Percentiles rank a stretch among this genome's conserved stretches.
Evolutionary conservation across 495 filamentous ascomycete species (phyloP).

Genomic region (Penicillium macrosclerotiorum): DNA sequence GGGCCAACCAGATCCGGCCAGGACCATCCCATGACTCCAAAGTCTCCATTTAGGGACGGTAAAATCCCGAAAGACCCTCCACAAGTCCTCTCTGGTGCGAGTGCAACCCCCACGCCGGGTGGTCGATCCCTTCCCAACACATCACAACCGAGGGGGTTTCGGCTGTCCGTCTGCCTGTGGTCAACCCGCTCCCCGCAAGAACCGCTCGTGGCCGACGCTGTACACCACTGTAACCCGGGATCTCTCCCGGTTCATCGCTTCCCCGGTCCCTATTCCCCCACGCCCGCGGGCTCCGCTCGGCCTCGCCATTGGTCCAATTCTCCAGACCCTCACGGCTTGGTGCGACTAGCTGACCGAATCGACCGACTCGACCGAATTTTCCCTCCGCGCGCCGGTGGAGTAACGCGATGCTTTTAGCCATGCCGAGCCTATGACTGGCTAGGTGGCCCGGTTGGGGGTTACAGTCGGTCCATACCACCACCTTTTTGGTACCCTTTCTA

Average conservation of each 20-base stretch:
- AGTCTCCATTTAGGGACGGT: not conserved
- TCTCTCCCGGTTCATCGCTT: slow-evolving; percentile 8
- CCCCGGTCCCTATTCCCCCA: slow-evolving; percentile 11
- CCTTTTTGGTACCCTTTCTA: not conserved
- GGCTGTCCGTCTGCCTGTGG: no score
- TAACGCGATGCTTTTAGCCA: not conserved
- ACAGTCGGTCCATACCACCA: slow-evolving; percentile 4
- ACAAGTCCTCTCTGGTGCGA: no score
- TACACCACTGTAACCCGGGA: not conserved
- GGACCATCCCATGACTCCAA: not conserved
- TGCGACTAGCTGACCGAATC: not conserved
- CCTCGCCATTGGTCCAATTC: not conserved
- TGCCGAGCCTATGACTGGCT: not conserved
- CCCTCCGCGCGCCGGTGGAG: slow-evolving; percentile 5
- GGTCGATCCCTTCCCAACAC: not conserved
- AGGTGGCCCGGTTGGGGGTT: slow-evolving; percentile 5
- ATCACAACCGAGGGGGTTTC: no score
- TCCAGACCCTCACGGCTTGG: not conserved
- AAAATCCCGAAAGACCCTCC: no score
- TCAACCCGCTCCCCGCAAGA: slow-evolving; percentile 12
- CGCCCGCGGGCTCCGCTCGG: slow-evolving; percentile 1
- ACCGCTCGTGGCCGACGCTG: not conserved
- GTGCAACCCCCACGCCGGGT: slow-evolving; percentile 1
- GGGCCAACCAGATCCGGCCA: not conserved
- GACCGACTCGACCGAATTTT: slow-evolving; percentile 3